A percentile compares a stretch with the other conserved stretches of the same genome.
phyloP scores from a whole-genome alignment of 1,139 yeast species.

The Pichia sp. region DNA sequence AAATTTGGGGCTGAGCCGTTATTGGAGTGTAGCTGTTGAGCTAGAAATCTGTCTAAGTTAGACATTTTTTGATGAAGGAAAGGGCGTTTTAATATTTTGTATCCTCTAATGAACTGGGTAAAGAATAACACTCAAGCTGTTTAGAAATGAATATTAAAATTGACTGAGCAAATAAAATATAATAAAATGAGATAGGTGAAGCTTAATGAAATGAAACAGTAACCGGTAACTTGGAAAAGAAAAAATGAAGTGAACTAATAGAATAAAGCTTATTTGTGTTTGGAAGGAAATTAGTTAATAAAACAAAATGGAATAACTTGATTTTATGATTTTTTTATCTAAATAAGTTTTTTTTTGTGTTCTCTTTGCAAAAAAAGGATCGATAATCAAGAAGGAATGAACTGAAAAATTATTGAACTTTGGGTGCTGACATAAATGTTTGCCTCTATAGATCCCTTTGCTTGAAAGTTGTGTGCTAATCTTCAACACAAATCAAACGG shows the following conservation, averaged over 20 bases:
- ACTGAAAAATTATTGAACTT: neutral
- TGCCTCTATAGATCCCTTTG: neutral
- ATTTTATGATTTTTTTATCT: neutral
- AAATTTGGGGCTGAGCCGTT: constrained; percentile 1
- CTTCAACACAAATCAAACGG: neutral
- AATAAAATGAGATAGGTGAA: neutral
- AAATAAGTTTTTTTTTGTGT: neutral
- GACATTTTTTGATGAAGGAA: constrained; percentile 4
- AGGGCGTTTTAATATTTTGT: neutral
- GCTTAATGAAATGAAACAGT: neutral
- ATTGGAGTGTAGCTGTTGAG: constrained; percentile 5
- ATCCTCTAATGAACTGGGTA: neutral
- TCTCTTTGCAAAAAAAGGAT: neutral
- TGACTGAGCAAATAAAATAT: neutral
- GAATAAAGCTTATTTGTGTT: neutral
- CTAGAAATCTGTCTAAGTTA: constrained; percentile 4
- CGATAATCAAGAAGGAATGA: neutral
- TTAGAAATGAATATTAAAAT: neutral
- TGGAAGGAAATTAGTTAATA: neutral
- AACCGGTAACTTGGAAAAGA: neutral
- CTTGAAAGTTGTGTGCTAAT: neutral
- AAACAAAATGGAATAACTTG: neutral
- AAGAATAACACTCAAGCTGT: neutral
- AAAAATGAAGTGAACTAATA: neutral
- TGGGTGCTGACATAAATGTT: neutral